A percentile compares a stretch with the other conserved stretches of the same genome.
Conservation (phyloP, 495 filamentous ascomycete species). For the Chlorociboria aeruginascens region DNA sequence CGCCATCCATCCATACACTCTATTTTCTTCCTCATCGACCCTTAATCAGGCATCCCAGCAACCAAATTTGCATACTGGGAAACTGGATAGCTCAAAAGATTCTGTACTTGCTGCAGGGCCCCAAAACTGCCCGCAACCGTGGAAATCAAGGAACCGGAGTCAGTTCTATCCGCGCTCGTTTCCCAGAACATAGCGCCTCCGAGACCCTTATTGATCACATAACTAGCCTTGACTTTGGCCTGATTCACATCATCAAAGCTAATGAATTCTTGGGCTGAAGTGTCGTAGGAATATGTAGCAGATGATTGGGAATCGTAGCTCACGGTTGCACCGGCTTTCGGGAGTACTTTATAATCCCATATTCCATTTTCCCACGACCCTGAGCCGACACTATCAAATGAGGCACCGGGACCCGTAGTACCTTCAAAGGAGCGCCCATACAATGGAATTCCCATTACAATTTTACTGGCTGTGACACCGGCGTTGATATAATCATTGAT, state of each 20-base stretch:
- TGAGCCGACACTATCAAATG: conserved; percentile 54
- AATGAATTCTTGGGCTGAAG: conserved; percentile 44
- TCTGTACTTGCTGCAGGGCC: conserved; percentile 43
- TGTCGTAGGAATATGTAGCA: conserved; percentile 64
- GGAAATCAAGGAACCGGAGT: conserved; percentile 47
- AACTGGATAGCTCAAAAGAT: conserved; percentile 56
- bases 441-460: conserved; percentile 74
- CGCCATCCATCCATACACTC: background rate
- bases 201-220: conserved; percentile 48
- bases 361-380: conserved; percentile 62
- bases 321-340: conserved; percentile 35
- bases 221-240: conserved; percentile 49
- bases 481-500: conserved; percentile 51
- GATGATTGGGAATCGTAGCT: conserved; percentile 35
- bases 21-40: background rate
- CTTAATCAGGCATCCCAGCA: conserved; percentile 29
- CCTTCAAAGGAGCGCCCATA: conserved; percentile 72
- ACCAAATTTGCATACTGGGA: conserved; percentile 70
- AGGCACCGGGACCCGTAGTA: conserved; percentile 57
- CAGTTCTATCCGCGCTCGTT: conserved; percentile 56
- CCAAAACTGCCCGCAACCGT: conserved; percentile 27
- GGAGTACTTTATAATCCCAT: conserved; percentile 67
- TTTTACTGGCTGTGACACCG: conserved; percentile 53
- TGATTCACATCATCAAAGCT: conserved; percentile 60
- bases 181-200: conserved; percentile 93